Evolutionary conservation across 2,329 filamentous ascomycete genomes (phyloP).

Genomic region (Cercospora sojina): DNA sequence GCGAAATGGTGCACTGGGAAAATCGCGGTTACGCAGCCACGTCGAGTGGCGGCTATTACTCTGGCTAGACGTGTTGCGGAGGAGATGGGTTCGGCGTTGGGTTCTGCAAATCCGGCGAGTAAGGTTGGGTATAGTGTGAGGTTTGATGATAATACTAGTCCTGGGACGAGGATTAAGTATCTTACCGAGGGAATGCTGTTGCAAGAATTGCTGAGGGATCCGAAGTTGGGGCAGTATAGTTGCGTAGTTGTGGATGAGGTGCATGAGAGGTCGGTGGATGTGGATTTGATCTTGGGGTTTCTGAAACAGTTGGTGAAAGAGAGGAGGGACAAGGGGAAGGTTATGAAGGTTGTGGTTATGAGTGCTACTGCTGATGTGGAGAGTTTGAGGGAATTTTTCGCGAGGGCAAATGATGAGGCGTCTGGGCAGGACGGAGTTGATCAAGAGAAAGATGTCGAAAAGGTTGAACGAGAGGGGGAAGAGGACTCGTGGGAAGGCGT

Average conservation of each 20-base stretch:
- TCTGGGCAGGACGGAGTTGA: not conserved
- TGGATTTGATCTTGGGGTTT: slow-evolving; percentile 87
- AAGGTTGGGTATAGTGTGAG: slow-evolving; percentile 90
- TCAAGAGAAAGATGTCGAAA: not conserved
- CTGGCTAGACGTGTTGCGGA: slow-evolving; percentile 83
- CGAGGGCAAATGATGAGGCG: slow-evolving; percentile 16
- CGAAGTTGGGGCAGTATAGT: slow-evolving; percentile 78
- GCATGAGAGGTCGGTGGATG: slow-evolving; percentile 91
- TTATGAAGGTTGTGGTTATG: slow-evolving; percentile 91
- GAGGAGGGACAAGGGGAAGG: slow-evolving; percentile 59
- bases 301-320: slow-evolving; percentile 71
- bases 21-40: slow-evolving; percentile 91
- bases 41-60: slow-evolving; percentile 89
- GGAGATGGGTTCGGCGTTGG: slow-evolving; percentile 70
- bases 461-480: slow-evolving; percentile 8
- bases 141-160: slow-evolving; percentile 84
- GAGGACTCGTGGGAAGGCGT: slow-evolving; percentile 27
- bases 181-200: slow-evolving; percentile 95
- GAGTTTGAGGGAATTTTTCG: slow-evolving; percentile 73
- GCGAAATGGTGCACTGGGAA: slow-evolving; percentile 82
- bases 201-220: slow-evolving; percentile 87
- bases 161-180: slow-evolving; percentile 84
- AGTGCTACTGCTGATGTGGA: slow-evolving; percentile 92
- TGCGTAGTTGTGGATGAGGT: slow-evolving; percentile 94
- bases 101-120: slow-evolving; percentile 57